Evolutionary conservation across 345 rosid species (phyloP).

Genomic region (Hypericum androsaemum): DNA sequence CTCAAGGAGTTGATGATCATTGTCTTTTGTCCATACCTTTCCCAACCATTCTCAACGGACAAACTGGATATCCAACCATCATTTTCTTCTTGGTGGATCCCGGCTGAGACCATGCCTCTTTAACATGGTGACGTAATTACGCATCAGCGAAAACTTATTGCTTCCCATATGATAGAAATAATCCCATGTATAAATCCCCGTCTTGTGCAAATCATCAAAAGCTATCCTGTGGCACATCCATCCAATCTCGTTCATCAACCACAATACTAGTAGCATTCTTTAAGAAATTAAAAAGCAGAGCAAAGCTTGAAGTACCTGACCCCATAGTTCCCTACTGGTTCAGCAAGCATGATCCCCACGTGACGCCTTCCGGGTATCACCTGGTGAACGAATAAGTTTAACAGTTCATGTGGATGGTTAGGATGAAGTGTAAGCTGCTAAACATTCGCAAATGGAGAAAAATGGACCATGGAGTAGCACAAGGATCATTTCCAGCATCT

Average conservation of each 20-base stretch:
- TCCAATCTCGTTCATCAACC: slow-evolving; percentile 1
- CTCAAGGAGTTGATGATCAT: too few species aligned
- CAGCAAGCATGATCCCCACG: slow-evolving; percentile 93
- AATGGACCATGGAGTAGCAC: neutral
- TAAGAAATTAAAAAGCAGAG: neutral
- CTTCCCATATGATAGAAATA: slow-evolving; percentile 70
- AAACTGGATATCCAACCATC: too few species aligned
- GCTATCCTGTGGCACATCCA: slow-evolving; percentile 46
- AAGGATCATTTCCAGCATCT: too few species aligned
- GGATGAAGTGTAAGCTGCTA: neutral
- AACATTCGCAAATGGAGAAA: neutral
- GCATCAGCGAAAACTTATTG: slow-evolving; percentile 74
- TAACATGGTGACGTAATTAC: slow-evolving; percentile 60
- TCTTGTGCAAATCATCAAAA: slow-evolving; percentile 90
- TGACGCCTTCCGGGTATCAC: slow-evolving; percentile 79
- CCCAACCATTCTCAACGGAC: too few species aligned
- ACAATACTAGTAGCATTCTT: neutral
- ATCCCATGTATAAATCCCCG: slow-evolving; percentile 92
- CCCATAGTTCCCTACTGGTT: slow-evolving; percentile 93
- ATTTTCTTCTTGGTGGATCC: slow-evolving; percentile 44
- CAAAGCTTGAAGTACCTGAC: slow-evolving; percentile 49
- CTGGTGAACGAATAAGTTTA: slow-evolving; percentile 29
- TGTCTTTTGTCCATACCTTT: too few species aligned
- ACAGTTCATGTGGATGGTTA: neutral
- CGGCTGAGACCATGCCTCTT: slow-evolving; percentile 83